phyloP scores from a whole-genome alignment of 768 basidiomycete genomes.

The Serendipita sp. region DNA sequence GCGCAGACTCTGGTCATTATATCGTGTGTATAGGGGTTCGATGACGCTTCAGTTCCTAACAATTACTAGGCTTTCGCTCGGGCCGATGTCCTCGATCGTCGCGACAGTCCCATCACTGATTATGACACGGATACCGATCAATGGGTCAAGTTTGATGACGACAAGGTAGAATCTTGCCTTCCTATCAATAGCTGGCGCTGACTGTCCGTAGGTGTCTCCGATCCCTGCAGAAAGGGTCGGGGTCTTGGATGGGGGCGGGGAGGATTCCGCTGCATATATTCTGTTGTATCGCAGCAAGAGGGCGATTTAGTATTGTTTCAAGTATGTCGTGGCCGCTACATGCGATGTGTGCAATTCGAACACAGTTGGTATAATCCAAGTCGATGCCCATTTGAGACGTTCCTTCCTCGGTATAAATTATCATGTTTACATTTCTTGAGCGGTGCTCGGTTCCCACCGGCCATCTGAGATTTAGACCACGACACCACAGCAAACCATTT shows the following conservation, averaged over 20 bases:
- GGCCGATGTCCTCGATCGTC: constrained; percentile 6
- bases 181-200: not conserved
- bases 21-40: constrained; percentile 80
- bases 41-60: constrained; percentile 34
- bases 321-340: not conserved
- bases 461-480: no score
- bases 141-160: constrained; percentile 93
- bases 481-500: no score
- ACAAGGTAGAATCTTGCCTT: constrained; percentile 42
- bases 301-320: no score
- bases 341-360: not conserved
- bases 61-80: constrained; percentile 9
- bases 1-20: constrained; percentile 91
- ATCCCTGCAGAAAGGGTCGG: constrained; percentile 75
- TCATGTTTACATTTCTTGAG: no score
- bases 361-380: no score
- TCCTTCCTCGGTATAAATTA: no score
- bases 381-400: no score
- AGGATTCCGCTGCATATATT: constrained; percentile 83
- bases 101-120: constrained; percentile 22
- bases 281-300: constrained; percentile 62
- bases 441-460: no score
- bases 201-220: constrained; percentile 28
- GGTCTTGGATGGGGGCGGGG: constrained; percentile 80
- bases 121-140: constrained; percentile 36